These are phyloP conservation scores for Candida hispaniensis DNA, from an alignment of 805 yeast species.

Conservation along the genomic window DNA sequence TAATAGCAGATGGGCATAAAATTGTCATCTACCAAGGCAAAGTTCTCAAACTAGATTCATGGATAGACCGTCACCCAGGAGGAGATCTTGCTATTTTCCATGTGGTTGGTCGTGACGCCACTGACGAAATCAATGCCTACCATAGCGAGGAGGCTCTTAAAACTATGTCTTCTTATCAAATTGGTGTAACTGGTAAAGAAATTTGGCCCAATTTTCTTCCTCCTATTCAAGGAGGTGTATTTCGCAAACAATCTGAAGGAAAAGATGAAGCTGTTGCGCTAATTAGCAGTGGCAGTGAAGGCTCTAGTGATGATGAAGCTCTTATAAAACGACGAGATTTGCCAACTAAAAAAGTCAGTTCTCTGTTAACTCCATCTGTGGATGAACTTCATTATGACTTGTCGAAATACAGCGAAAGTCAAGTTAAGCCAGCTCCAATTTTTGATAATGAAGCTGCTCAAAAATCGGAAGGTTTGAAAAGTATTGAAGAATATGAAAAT, in stretches of 20 bases:
- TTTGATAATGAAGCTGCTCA: conserved; percentile 32
- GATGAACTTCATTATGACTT: conserved; percentile 3
- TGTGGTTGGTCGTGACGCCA: conserved; percentile 81
- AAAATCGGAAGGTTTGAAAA: conserved; percentile 22
- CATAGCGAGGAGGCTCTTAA: conserved; percentile 50
- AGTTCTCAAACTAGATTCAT: conserved; percentile 55
- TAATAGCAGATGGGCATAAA: conserved; percentile 56
- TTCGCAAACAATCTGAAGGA: conserved; percentile 24
- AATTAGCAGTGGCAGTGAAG: too few species aligned
- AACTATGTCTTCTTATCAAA: conserved; percentile 44
- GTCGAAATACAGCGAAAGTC: too few species aligned
- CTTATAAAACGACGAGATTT: too few species aligned
- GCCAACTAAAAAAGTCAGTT: too few species aligned
- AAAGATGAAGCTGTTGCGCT: conserved; percentile 20
- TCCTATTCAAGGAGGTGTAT: conserved; percentile 76
- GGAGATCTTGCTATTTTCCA: conserved; percentile 78
- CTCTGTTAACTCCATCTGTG: too few species aligned
- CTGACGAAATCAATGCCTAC: conserved; percentile 82
- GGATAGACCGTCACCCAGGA: conserved; percentile 77
- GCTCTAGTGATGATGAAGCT: too few species aligned
- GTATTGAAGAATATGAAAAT: conserved; percentile 48
- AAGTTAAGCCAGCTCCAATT: conserved; percentile 13
- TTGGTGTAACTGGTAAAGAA: conserved; percentile 49
- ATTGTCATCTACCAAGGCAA: conserved; percentile 53
- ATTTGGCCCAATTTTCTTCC: conserved; percentile 71